Evolutionary conservation across 495 filamentous ascomycete genomes (phyloP).

Genomic region (Penicillium cosmopolitanum): DNA sequence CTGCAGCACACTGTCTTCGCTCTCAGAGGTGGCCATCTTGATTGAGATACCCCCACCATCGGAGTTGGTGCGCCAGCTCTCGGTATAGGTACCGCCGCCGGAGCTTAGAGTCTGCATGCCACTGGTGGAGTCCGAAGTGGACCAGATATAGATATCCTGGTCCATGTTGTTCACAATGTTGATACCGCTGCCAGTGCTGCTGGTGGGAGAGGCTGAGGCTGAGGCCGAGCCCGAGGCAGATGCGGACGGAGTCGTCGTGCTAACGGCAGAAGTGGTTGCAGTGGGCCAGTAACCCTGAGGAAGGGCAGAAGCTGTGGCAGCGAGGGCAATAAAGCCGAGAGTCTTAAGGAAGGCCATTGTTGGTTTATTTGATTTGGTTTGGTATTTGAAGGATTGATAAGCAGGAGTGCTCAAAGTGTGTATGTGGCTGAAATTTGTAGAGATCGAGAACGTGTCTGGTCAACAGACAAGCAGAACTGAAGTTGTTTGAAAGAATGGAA

Average conservation of each 20-base stretch:
- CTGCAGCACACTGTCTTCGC: conserved; percentile 36
- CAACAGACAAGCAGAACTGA: conserved; percentile 19
- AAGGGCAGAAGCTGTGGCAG: conserved; percentile 21
- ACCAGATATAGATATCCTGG: conserved; percentile 41
- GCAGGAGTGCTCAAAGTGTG: neutral
- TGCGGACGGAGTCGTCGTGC: conserved; percentile 12
- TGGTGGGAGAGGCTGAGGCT: conserved; percentile 12
- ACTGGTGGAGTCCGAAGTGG: conserved; percentile 28
- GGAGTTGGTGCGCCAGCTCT: conserved; percentile 39
- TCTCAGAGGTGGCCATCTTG: conserved; percentile 40
- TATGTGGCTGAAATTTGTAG: conserved; percentile 2
- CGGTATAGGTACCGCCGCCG: conserved; percentile 31
- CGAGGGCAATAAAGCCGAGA: conserved; percentile 19
- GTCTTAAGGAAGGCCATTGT: conserved; percentile 31
- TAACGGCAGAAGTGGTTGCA: conserved; percentile 12
- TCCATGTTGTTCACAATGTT: conserved; percentile 42
- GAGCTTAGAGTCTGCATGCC: conserved; percentile 33
- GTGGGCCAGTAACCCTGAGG: conserved; percentile 9
- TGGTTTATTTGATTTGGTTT: conserved; percentile 10
- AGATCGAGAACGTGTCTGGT: conserved; percentile 16
- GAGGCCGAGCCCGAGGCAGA: neutral
- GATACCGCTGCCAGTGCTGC: conserved; percentile 27
- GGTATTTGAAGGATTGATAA: neutral
- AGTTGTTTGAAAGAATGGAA: conserved; percentile 11
- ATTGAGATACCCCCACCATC: conserved; percentile 47